Percentiles rank a stretch among this genome's conserved stretches.
phyloP scores from a whole-genome alignment of 352 stramenopile genomes.

The Globisporangium perplexum region DNA sequence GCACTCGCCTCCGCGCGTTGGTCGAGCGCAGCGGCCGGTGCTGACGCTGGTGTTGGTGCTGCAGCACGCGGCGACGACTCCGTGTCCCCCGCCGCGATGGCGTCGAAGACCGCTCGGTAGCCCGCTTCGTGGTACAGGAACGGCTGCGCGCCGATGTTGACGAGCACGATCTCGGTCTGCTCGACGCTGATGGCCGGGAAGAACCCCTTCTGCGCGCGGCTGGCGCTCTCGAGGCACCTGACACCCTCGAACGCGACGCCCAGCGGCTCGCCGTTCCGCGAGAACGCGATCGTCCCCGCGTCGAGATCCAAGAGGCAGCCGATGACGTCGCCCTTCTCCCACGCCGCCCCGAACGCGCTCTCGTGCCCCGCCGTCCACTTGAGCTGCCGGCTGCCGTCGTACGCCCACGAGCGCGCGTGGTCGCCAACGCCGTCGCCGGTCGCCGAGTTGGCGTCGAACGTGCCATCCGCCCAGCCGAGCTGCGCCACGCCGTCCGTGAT shows the following conservation, averaged over 20 bases:
- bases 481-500: conserved; percentile 88
- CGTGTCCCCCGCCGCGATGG: conserved; percentile 12
- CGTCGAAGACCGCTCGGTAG: conserved; percentile 43
- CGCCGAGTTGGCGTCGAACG: conserved; percentile 71
- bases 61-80: neutral
- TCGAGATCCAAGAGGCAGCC: conserved; percentile 83
- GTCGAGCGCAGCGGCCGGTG: neutral
- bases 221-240: conserved; percentile 16
- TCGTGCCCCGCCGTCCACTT: conserved; percentile 80
- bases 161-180: conserved; percentile 65
- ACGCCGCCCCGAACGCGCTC: conserved; percentile 51
- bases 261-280: conserved; percentile 72
- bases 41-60: neutral
- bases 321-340: conserved; percentile 85
- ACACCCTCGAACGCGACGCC: conserved; percentile 57
- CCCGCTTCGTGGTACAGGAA: conserved; percentile 51
- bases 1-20: neutral
- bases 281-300: conserved; percentile 67
- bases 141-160: conserved; percentile 80
- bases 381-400: conserved; percentile 80
- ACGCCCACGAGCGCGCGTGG: conserved; percentile 84
- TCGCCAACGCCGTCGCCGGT: conserved; percentile 88
- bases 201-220: conserved; percentile 30
- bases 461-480: conserved; percentile 87
- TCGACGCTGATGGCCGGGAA: conserved; percentile 84